Base-by-base conservation (phyloP, 495 filamentous ascomycete genomes). In the Articulospora tetracladia region DNA sequence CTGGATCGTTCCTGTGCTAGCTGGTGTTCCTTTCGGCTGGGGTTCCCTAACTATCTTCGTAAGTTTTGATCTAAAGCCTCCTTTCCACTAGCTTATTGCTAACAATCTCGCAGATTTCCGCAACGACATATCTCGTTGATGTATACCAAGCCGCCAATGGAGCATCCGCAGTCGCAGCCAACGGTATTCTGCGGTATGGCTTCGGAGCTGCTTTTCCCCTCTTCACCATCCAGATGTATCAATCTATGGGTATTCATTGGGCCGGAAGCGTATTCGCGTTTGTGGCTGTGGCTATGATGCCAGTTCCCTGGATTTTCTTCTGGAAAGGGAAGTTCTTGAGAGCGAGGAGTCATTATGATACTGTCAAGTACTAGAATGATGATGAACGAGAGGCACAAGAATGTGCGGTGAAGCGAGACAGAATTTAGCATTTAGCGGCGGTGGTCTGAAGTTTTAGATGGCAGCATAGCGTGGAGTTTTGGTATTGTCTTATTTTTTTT, bases 131-230 rank as follows among this genome's bases (percentile, higher is more conserved):
- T 25, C 50, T 64, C 11, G 57, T 67, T 12, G 60, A 64, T 25
- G 58, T 61, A 8, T 67, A 67, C 32, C 48, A 53, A 48, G 41
- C 65, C 0, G 44, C 52, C 11, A 61, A 86, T 66, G 89, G 89
- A 3, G 90, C 91, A 1, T 90, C 86, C 0, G 90, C 91, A 0
- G 74, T 94, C 15, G 90, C 90, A 0, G 89, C 89, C 32, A 92
- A 90, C 72, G 79, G 86, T 17, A 83, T 93, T 3, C 72, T 93
- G 41, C 74, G 79, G 24, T 78, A 74, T 28, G n/a, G 77, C 19
- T 92, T 93, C 68, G 91, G 91, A 66, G 87, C 89, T n/a, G 87
- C 82, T 0, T 94, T 96, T 76, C 91, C 91, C 1, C 77, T 96
- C 0, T 94, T 96, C 77, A 93, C 90, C 3, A n/a, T 66, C 1